Conservation (phyloP, 805 yeast genomes). For the Hemisphaericaspora nanyangensis region DNA sequence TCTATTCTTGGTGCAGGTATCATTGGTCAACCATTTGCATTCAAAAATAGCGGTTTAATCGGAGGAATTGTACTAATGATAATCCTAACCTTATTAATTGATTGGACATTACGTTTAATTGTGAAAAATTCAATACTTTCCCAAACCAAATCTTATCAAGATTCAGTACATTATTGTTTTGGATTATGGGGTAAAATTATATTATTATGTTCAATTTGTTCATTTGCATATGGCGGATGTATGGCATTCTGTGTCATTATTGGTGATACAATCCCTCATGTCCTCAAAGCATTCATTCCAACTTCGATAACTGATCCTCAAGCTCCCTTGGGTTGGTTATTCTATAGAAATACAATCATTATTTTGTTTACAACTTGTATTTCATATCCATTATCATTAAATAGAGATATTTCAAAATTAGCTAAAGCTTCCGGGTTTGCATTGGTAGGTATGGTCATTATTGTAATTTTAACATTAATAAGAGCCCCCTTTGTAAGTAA, state of each 20-base stretch:
- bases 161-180: constrained; percentile 73
- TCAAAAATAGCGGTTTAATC: constrained; percentile 71
- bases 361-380: constrained; percentile 63
- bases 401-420: constrained; percentile 74
- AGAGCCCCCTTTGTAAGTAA: constrained; percentile 64
- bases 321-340: constrained; percentile 44
- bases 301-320: constrained; percentile 26
- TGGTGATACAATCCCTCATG: constrained; percentile 94
- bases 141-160: constrained; percentile 78
- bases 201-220: constrained; percentile 72
- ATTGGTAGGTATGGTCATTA: constrained; percentile 74
- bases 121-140: constrained; percentile 78
- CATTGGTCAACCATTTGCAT: constrained; percentile 89
- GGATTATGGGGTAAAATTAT: constrained; percentile 68
- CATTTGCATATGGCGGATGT: constrained; percentile 92
- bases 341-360: constrained; percentile 69
- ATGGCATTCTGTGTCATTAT: constrained; percentile 92
- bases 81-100: constrained; percentile 65
- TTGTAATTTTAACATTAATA: constrained; percentile 66
- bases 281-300: constrained; percentile 63
- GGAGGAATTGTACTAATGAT: constrained; percentile 67
- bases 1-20: constrained; percentile 95
- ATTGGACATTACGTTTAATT: constrained; percentile 81
- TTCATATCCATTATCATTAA: constrained; percentile 79
- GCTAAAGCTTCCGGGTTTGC: constrained; percentile 90